Base-by-base conservation (phyloP, 1,284 basidiomycete genomes). In the Laetiporus sulphureus region DNA sequence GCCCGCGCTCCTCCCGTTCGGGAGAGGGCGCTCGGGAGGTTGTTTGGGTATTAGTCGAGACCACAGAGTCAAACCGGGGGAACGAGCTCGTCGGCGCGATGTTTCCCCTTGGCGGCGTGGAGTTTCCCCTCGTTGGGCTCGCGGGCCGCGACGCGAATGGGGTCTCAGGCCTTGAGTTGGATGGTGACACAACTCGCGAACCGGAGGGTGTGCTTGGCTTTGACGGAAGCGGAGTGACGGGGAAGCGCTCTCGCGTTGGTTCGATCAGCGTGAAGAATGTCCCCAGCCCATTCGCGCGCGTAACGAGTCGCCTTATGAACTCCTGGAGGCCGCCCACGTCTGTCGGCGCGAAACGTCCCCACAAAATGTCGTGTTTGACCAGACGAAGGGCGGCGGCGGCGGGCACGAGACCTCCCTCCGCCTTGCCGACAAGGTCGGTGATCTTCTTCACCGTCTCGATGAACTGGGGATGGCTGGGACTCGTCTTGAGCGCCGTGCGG, bases 251-350 rank as follows among this genome's bases (percentile, higher is more conserved):
- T 29, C 75, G 61, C 15, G 67, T 72, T 0, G 79, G 74, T 45
- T 84, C 79, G 16, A 83, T 73, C 19, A 85, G 55, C 1, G 62
- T 59, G 49, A 80, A 85, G 56, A 84, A 89, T 38, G 75, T 63
- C 5, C 64, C 64, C 71, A 87, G 71, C 6, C 85, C 87, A 48
- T 82, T 71, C 5, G 75, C 74, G 5, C 81, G 68, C 11, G 75
- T 73, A 5, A 72, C 67, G 51, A 86, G 65, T 6, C 73, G 64
- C 32, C 77, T 66, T 5, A 66, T 62, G 10, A 72, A 55, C 23
- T 62, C 57, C 41, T 85, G 80, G 20, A 90, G 66, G 0, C 60
- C 58, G 1, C 57, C 57, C 41, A 83, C 77, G 53, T 88, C 83
- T 1, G 58, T 61, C 0, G 85, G 84, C 0, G 71, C 65, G 49